Evolutionary conservation across 768 basidiomycete species (phyloP).

Genomic region (Agrocybe praecox): DNA sequence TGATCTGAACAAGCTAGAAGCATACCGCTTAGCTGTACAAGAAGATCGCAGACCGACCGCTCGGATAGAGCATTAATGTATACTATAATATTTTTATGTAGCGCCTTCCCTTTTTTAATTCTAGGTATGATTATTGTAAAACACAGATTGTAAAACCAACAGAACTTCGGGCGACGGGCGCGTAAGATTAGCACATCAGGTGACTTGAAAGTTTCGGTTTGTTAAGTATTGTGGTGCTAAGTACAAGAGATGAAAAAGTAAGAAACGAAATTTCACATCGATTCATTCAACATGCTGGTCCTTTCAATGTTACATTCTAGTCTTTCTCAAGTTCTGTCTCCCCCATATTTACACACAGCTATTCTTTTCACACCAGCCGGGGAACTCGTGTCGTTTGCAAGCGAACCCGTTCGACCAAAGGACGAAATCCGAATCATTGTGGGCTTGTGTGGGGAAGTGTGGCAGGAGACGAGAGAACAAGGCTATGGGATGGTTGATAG

Average conservation of each 20-base stretch:
- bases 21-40: conserved; percentile 9
- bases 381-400: conserved; percentile 69
- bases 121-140: background rate
- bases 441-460: conserved; percentile 73
- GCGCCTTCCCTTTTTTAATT: background rate
- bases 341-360: conserved; percentile 68
- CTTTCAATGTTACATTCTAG: conserved; percentile 68
- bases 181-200: conserved; percentile 2
- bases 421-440: conserved; percentile 76
- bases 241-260: too few species aligned
- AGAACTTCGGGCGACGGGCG: background rate
- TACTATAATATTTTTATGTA: conserved; percentile 1
- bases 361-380: conserved; percentile 75
- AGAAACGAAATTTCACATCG: background rate
- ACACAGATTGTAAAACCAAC: background rate
- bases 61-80: conserved; percentile 2
- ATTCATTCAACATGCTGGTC: conserved; percentile 55
- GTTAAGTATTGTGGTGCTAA: too few species aligned
- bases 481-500: conserved; percentile 76
- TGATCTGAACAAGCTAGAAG: conserved; percentile 52
- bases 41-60: conserved; percentile 2
- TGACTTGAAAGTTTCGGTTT: conserved; percentile 9
- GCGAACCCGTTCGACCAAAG: conserved; percentile 57
- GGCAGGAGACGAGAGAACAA: conserved; percentile 72
- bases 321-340: conserved; percentile 61